Evolutionary conservation across 176 grass and related monocot species (phyloP), one percentile per base, ranked within the genome.

Genomic region (Elaeis guineensis): DNA sequence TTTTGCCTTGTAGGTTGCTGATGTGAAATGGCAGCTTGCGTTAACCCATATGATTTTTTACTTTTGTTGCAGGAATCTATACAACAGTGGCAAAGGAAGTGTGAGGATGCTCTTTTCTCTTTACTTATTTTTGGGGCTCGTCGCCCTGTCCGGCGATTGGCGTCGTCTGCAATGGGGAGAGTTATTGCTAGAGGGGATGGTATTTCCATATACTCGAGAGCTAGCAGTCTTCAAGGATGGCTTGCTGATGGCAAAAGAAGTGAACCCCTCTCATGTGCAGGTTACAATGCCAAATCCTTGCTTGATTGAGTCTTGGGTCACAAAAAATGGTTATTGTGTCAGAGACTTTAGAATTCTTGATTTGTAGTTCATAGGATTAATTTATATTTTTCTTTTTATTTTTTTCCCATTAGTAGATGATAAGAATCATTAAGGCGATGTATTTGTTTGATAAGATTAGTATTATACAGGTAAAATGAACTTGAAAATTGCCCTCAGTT

Each of bases 21-120:
- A 56, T 11, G 7, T 56, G 21, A 21, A 56, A 20, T 21, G 22
- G 19, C 21, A 11, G 54, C 18, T 56, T 56, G 54, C 21, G 0
- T 18, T 57, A 3, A 11, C 0, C 5, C 5, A 16, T 44, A 49
- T 9, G 7, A 32, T 7, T 49, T 62, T 26, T 56, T 57, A 2
- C 54, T 54, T 66, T 21, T 25, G 63, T 56, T 82, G 52, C 74
- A 96, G 93, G 93, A 89, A 59, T 76, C 84, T n/a, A 89, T 92
- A 80, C 93, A 98, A 25, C 78, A 83, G 26, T 98, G 78, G 78
- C 93, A 98, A 80, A 82, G 93, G 69, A 92, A 92, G 69, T 98
- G 93, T 4, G 93, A 98, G 87, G 87, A 98, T 75, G 93, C 93
- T 63, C 87, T 98, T 30, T 89, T 82, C 59, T 82, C 87, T 55